These are phyloP conservation scores for Bryum argenteum DNA, from an alignment of 225 moss, liverwort and hornwort species.

Conservation along the genomic window DNA sequence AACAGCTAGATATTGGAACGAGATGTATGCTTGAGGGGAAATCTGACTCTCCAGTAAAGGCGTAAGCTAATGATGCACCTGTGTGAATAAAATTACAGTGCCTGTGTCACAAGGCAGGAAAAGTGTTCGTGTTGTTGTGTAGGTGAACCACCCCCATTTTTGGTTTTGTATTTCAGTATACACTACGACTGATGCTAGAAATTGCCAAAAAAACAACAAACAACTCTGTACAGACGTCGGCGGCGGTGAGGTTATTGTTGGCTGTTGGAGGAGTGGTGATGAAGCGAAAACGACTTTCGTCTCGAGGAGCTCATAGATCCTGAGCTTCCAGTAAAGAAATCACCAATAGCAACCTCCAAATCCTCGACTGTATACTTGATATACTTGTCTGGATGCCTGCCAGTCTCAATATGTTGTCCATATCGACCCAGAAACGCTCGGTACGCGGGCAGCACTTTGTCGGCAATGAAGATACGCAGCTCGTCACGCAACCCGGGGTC, in stretches of 20 bases:
- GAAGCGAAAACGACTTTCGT: conserved; percentile 71
- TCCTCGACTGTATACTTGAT: conserved; percentile 89
- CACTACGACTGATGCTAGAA: conserved; percentile 45
- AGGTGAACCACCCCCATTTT: background rate
- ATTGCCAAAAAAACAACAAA: conserved; percentile 27
- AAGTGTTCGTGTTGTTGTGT: conserved; percentile 22
- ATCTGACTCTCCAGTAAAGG: background rate
- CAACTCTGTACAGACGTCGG: conserved; percentile 43
- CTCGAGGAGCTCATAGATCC: conserved; percentile 68
- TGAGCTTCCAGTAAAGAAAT: conserved; percentile 78
- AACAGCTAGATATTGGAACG: background rate
- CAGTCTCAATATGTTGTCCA: conserved; percentile 74
- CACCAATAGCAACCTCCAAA: conserved; percentile 72
- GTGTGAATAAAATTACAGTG: conserved; percentile 53
- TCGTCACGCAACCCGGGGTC: conserved; percentile 85
- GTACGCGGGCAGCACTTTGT: conserved; percentile 86
- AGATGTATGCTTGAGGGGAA: conserved; percentile 1
- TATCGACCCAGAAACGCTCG: conserved; percentile 89
- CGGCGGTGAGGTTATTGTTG: no score
- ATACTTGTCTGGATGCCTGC: conserved; percentile 92
- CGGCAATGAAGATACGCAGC: conserved; percentile 78
- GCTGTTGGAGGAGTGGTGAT: conserved; percentile 3
- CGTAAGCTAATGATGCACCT: conserved; percentile 36
- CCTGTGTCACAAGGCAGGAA: conserved; percentile 42
- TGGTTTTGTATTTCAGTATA: conserved; percentile 50